Percentiles rank a stretch among this genome's conserved stretches.
Conservation (phyloP, 169 alveolate genomes). For the Plasmodium coatneyi region DNA sequence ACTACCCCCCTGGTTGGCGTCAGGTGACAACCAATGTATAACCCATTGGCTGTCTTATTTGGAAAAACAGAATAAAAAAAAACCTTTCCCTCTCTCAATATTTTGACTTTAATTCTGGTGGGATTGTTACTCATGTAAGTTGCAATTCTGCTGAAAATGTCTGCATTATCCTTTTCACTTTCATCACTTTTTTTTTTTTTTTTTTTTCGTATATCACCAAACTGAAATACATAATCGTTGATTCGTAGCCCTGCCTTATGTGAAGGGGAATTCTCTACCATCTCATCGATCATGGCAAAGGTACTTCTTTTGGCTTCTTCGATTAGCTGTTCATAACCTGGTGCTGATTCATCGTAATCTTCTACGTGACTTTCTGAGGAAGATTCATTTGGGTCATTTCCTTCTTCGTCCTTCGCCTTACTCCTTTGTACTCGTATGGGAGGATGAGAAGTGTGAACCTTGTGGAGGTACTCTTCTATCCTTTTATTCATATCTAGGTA, state of each 20-base stretch:
- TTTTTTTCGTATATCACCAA: constrained; percentile 35
- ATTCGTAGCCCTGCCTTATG: constrained; percentile 49
- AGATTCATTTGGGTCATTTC: neutral
- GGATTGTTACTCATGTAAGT: constrained; percentile 29
- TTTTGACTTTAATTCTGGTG: constrained; percentile 32
- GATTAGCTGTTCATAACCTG: neutral
- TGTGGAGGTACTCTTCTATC: constrained; percentile 60
- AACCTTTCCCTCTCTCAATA: constrained; percentile 28
- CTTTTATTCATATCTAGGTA: constrained; percentile 33
- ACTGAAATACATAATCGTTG: constrained; percentile 27
- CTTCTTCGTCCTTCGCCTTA: neutral
- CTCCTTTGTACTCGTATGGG: constrained; percentile 47
- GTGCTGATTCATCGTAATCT: neutral
- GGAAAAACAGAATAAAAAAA: constrained; percentile 15
- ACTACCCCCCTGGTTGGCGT: constrained; percentile 1
- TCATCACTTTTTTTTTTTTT: neutral
- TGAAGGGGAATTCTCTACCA: constrained; percentile 58
- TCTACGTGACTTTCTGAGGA: neutral
- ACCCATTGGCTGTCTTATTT: constrained; percentile 25
- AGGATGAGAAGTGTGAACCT: constrained; percentile 40
- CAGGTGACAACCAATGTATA: constrained; percentile 62
- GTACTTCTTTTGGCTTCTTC: constrained; percentile 36
- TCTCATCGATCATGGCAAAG: constrained; percentile 53
- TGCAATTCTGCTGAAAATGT: constrained; percentile 1
- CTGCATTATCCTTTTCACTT: neutral